Base-by-base conservation (phyloP, 2,329 filamentous ascomycete genomes). In the Neopestalotiopsis sp. region DNA sequence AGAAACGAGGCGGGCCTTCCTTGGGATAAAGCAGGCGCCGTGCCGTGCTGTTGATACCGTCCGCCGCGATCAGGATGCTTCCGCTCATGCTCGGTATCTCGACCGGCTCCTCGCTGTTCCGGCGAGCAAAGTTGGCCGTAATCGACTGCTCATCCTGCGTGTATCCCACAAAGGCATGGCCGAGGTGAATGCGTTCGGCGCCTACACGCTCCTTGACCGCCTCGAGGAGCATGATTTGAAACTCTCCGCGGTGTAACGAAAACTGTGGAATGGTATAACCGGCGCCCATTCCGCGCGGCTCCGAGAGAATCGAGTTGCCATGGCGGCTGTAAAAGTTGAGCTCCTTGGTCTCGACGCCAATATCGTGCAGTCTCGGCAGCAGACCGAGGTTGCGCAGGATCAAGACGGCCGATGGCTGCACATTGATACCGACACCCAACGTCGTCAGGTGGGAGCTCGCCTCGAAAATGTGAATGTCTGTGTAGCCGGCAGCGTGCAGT, bases 391-490 rank as follows among this genome's bases (percentile, higher is more conserved):
- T 82, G 13, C 81, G 77, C 30, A 84, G 74, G 30, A 84, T 81
- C 7, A 84, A 73, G 0, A 84, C 81, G 1, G 83, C 82, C 4
- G 81, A 82, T 0, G 82, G 82, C 68, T 84, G 83, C 2, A 84
- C 78, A 65, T 84, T 84, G 73, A 85, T 84, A 4, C 82, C 82
- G 0, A 84, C 82, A 5, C 83, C 82, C 5, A 84, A 75, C 6
- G 81, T 81, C 6, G 80, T 82, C 9, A 84, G 75, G n/a, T 77
- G 75, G 2, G 76, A 76, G 7, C 80, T 78, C 2, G 82, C 79
- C 70, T 84, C 83, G 71, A 81, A 84, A 30, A 84, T 76, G 57
- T 80, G 73, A 63, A 84, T 80, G 72, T 83, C 76, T n/a, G 74
- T 81, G 70, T 81, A 78, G 40, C 76, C 76, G 24, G 72, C 71